Percentiles rank a stretch among this genome's conserved stretches.
Conservation (phyloP, 441 rosid genomes). For the Eruca vesicaria region DNA sequence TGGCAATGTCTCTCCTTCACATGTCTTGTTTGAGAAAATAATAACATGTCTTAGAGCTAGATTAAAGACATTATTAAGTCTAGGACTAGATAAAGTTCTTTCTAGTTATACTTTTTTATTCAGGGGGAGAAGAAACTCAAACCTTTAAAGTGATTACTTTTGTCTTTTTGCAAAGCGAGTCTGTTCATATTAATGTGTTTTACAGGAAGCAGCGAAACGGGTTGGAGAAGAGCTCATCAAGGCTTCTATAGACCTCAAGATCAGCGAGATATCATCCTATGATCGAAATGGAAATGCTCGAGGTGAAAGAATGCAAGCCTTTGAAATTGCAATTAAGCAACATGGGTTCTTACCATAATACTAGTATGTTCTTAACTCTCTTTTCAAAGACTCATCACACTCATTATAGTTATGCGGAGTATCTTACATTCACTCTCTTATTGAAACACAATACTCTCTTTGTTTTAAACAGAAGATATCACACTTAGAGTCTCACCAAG, state of each 20-base stretch:
- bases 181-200: neutral
- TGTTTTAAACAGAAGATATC: conserved; percentile 16
- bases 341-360: conserved; percentile 75
- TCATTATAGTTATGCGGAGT: neutral
- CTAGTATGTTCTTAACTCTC: too few species aligned
- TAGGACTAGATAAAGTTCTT: neutral
- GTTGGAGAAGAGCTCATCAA: conserved; percentile 81
- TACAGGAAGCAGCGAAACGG: conserved; percentile 73
- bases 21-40: neutral
- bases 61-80: conserved; percentile 4
- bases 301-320: conserved; percentile 76
- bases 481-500: neutral
- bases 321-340: conserved; percentile 63
- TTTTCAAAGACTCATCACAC: too few species aligned
- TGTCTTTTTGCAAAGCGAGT: neutral
- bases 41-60: neutral
- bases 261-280: conserved; percentile 71
- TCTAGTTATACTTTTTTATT: neutral
- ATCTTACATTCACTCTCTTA: conserved; percentile 16
- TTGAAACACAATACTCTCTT: neutral
- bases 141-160: neutral
- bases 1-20: conserved; percentile 4
- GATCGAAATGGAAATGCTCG: conserved; percentile 71
- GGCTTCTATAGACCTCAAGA: conserved; percentile 57
- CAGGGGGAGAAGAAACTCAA: neutral